Percentiles rank a stretch among this genome's conserved stretches.
Conservation (phyloP, 2,329 filamentous ascomycete species). For the Trichoderma pleuroti region DNA sequence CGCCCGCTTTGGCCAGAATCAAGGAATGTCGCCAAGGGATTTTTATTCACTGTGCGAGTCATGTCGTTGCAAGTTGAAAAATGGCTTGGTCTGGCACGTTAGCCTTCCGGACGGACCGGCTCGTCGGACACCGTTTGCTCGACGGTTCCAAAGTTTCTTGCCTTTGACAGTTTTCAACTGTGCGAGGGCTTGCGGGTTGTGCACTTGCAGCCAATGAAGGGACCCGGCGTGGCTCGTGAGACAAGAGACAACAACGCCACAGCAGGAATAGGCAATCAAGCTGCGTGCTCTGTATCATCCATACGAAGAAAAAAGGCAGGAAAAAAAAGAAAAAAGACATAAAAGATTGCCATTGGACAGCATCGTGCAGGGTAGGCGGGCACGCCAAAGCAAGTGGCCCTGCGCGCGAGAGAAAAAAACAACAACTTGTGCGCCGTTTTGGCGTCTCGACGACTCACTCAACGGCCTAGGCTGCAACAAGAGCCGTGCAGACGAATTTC, state of each 20-base stretch:
- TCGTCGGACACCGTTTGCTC: conserved; percentile 1
- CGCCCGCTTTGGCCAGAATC: not conserved
- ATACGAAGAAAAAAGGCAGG: not conserved
- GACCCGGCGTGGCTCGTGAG: not conserved
- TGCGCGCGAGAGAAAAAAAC: not conserved
- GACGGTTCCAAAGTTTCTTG: conserved; percentile 5
- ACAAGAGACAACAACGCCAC: not conserved
- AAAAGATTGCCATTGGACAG: not conserved
- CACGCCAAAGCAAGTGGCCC: not conserved
- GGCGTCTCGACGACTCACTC: not conserved
- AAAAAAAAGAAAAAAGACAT: not conserved
- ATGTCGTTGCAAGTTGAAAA: not conserved
- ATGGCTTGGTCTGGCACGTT: not conserved
- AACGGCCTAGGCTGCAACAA: not conserved
- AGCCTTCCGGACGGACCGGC: conserved; percentile 15
- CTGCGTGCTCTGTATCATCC: not conserved
- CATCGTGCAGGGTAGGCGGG: not conserved
- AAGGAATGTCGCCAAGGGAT: not conserved
- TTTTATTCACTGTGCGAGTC: not conserved
- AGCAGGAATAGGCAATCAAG: not conserved
- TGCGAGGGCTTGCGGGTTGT: not conserved
- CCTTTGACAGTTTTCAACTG: not conserved
- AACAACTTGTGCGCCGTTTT: not conserved
- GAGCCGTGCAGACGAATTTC: not conserved
- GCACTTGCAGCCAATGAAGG: not conserved